Conservation (phyloP, 2,329 filamentous ascomycete species). For the Fonsecaea nubica region DNA sequence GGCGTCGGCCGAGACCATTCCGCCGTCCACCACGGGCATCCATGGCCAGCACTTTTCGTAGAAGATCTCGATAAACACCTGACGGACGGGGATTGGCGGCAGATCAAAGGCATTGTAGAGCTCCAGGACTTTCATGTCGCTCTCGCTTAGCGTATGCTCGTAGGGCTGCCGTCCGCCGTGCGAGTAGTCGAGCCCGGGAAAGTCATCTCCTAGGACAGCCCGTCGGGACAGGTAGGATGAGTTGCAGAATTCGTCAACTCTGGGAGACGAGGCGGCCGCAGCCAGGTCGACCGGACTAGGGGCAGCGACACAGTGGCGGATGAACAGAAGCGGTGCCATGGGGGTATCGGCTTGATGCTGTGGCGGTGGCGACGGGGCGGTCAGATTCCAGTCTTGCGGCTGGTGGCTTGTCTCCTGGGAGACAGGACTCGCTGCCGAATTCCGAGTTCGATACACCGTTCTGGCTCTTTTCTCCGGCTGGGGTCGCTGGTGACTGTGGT, state of each 20-base stretch:
- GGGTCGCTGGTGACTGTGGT: constrained; percentile 1
- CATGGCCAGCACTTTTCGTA: constrained; percentile 30
- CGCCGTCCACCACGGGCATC: constrained; percentile 29
- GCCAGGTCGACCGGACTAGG: constrained; percentile 16
- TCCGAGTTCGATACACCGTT: background rate
- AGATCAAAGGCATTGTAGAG: constrained; percentile 30
- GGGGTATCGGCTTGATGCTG: background rate
- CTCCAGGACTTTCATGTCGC: constrained; percentile 28
- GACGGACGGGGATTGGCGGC: constrained; percentile 26
- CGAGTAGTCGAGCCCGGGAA: constrained; percentile 29
- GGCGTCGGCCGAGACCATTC: background rate
- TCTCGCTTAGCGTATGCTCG: constrained; percentile 22
- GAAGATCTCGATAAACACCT: constrained; percentile 27
- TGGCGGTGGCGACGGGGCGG: background rate
- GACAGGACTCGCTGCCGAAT: background rate
- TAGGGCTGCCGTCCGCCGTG: constrained; percentile 22
- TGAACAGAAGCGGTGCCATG: constrained; percentile 20
- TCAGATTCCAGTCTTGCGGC: background rate
- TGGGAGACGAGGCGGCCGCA: constrained; percentile 19
- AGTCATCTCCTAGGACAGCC: constrained; percentile 31
- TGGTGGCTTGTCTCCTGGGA: background rate
- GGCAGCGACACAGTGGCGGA: constrained; percentile 13
- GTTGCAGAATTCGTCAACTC: constrained; percentile 30
- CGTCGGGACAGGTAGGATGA: constrained; percentile 26
- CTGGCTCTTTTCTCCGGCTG: constrained; percentile 12